These are phyloP conservation scores for Pichia cactophila DNA, from an alignment of 1,139 yeast species.

Conservation along the genomic window DNA sequence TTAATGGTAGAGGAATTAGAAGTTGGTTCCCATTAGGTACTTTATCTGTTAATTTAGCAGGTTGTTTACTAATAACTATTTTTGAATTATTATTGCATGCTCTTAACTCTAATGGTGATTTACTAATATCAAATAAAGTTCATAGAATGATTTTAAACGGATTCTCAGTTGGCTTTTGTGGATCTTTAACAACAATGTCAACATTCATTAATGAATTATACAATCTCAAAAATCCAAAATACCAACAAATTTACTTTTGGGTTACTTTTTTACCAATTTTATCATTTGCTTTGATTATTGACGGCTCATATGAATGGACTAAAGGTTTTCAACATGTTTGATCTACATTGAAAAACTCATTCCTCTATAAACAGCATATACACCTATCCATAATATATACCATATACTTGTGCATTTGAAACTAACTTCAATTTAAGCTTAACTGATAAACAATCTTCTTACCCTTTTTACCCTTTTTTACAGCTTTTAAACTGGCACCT, in stretches of 20 bases:
- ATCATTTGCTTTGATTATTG: constrained; percentile 35
- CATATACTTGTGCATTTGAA: neutral
- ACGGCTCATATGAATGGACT: constrained; percentile 52
- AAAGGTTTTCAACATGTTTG: constrained; percentile 26
- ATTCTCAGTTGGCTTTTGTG: constrained; percentile 66
- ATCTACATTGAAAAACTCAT: neutral
- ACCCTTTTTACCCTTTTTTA: constrained; percentile 33
- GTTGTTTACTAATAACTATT: constrained; percentile 50
- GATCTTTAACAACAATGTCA: constrained; percentile 68
- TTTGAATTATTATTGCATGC: constrained; percentile 48
- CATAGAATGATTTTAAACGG: constrained; percentile 52
- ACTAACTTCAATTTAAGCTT: constrained; percentile 26
- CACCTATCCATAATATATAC: neutral
- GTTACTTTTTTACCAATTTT: constrained; percentile 36
- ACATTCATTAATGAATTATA: constrained; percentile 66
- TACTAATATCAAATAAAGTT: constrained; percentile 30
- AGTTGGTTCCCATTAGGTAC: constrained; percentile 67
- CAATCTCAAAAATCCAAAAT: constrained; percentile 26
- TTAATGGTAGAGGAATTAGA: constrained; percentile 18
- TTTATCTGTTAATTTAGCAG: constrained; percentile 55
- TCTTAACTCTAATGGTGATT: constrained; percentile 14
- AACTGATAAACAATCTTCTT: constrained; percentile 39
- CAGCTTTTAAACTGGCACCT: constrained; percentile 12
- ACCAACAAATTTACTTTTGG: constrained; percentile 32
- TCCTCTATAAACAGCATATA: neutral